Base-by-base conservation (phyloP, 805 yeast species). In the Cyberlindnera japonica region DNA sequence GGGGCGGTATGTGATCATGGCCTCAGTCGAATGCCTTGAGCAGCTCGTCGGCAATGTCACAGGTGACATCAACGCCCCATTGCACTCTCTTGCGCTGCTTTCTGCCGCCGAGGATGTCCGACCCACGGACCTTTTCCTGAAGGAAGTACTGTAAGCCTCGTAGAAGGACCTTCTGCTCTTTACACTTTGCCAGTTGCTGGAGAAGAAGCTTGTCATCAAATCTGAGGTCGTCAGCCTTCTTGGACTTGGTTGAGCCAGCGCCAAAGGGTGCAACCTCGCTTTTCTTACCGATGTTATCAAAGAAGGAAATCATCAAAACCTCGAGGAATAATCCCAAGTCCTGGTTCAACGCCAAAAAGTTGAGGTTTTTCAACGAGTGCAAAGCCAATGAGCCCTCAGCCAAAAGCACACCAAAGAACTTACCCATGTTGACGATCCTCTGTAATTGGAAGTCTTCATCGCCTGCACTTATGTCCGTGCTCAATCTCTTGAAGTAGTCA, bases 361-460 rank as follows among this genome's bases (percentile, higher is more conserved):
- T 84, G 23, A 86, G 75, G 6, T 79, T 79, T 49, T 83, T 77
- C 48, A 93, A 69, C 3, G 84, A 63, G 54, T 86, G 90, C 35
- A 93, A 66, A 3, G 88, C 79, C 45, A 91, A 65, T 0, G 81
- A 71, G 1, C 84, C 86, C 52, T 85, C 88, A 3, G 84, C 79
- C 14, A 90, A 73, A 32, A 93, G 57, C 36, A 66, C 68, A 0
- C 96, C 98, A 54, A 77, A 93, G 48, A 93, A 79, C 43, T 87
- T 71, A 3, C 96, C 97, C 49, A 81, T 67, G 49, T 86, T 87
- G 33, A 84, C 71, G 17, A 81, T 68, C 49, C 75, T 75, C 50
- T 74, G 75, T 25, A 85, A 58, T 49, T 76, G 74, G 7, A 68
- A 53, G 32, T 77, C 81, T 23, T 80, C 90, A 47, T 71, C 71